Evolutionary conservation across 345 rosid genomes (phyloP), one percentile per base, ranked within the genome.

Genomic region (Ricinus communis): DNA sequence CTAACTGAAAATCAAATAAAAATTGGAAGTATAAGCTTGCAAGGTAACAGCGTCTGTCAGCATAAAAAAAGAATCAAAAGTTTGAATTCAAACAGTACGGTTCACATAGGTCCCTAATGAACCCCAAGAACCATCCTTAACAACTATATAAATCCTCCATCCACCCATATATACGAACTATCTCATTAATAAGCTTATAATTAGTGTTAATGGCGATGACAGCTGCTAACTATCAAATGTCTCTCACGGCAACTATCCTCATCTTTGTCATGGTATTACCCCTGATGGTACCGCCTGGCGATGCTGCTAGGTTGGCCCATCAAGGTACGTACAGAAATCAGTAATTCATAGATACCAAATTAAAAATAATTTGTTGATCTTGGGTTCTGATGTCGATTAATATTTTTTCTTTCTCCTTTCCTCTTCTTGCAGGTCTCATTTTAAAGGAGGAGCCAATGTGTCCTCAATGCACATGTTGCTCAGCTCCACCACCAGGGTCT

Each of bases 221-320:
- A 21, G 22, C 24, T 28, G 56, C 10, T 27, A 27, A 69, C 10
- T 27, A 27, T 51, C 38, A 62, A 19, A 62, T 49, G 50, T 70
- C 72, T 22, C 13, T 69, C 10, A 30, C 80, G 50, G 51, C 74
- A 5, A 45, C 71, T 2, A 51, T 82, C 45, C 8, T 82, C 62
- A 19, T 80, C 59, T 30, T 78, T 16, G 45, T 79, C 18, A 22
- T 71, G 61, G 67, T 76, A 45, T 14, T 80, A 8, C 67, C 76
- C 55, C 68, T 77, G 5, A 55, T 24, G 30, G 5, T 51, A 18
- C 5, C 62, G 30, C 67, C 76, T 7, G 50, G 68, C 50, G 68
- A 59, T 5, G 75, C 67, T 5, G 73, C 56, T 56, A 75, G 74
- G 50, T 53, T 57, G 0, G 41, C 45, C 8, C 49, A 10, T 24